A percentile compares a stretch with the other conserved stretches of the same genome.
These are phyloP conservation scores for Sextonia rubra DNA, from an alignment of 164 flowering plant species.

Conservation along the genomic window DNA sequence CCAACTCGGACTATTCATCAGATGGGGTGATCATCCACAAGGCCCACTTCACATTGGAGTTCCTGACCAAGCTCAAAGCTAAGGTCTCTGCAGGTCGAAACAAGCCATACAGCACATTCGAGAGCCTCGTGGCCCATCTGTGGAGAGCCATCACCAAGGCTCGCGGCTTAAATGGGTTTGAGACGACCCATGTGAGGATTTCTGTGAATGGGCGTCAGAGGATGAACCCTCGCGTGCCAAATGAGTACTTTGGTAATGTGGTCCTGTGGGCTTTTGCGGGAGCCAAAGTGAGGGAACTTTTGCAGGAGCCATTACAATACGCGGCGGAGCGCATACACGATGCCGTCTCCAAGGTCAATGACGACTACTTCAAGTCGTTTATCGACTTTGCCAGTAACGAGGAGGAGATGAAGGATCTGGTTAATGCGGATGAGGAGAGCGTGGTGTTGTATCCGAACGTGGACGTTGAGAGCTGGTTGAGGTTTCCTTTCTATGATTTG, in stretches of 20 bases:
- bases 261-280: slow-evolving; percentile 36
- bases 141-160: slow-evolving; percentile 30
- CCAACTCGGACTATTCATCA: slow-evolving; percentile 19
- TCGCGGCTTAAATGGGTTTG: slow-evolving; percentile 10
- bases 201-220: slow-evolving; percentile 29
- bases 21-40: slow-evolving; percentile 9
- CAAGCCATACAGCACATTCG: slow-evolving; percentile 27
- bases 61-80: no score
- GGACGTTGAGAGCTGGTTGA: slow-evolving; percentile 34
- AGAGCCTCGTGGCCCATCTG: slow-evolving; percentile 31
- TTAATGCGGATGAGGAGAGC: slow-evolving; percentile 17
- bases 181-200: slow-evolving; percentile 21
- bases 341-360: slow-evolving; percentile 19
- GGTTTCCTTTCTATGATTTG: slow-evolving; percentile 30
- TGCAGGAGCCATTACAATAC: slow-evolving; percentile 14
- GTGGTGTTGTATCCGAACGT: slow-evolving; percentile 16
- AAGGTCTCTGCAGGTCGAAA: no score
- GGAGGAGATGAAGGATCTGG: slow-evolving; percentile 21
- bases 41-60: background rate
- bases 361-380: slow-evolving; percentile 16
- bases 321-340: slow-evolving; percentile 29
- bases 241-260: slow-evolving; percentile 1
- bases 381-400: slow-evolving; percentile 8
- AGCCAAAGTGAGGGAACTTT: slow-evolving; percentile 24
- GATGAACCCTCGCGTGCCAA: slow-evolving; percentile 3